Percentiles rank a stretch among this genome's conserved stretches.
These are phyloP conservation scores for Aureobasidium sp. DNA, from an alignment of 2,329 filamentous ascomycete species.

Conservation along the genomic window DNA sequence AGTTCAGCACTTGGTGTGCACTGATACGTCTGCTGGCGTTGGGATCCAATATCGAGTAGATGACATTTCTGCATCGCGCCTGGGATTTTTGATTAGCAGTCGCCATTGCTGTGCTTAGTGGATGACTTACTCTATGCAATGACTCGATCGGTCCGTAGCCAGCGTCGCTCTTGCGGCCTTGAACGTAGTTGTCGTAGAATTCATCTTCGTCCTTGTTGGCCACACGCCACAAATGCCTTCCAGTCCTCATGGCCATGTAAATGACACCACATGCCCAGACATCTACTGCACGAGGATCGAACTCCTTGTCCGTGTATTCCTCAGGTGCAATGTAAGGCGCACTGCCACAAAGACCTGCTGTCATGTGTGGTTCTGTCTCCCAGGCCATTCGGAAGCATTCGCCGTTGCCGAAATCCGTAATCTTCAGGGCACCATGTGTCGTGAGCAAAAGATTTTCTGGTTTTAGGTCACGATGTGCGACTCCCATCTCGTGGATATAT, in stretches of 20 bases:
- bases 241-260: conserved; percentile 99
- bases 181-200: conserved; percentile 89
- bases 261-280: conserved; percentile 98
- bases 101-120: neutral
- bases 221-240: conserved; percentile 88
- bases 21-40: conserved; percentile 89
- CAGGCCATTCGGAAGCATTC: conserved; percentile 99
- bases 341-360: conserved; percentile 89
- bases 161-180: conserved; percentile 86
- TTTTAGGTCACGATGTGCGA: conserved; percentile 92
- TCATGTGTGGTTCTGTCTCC: conserved; percentile 98
- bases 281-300: conserved; percentile 94
- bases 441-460: conserved; percentile 94
- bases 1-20: conserved; percentile 92
- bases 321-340: conserved; percentile 97
- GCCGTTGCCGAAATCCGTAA: conserved; percentile 97
- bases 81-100: conserved; percentile 31
- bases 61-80: conserved; percentile 96
- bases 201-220: conserved; percentile 96
- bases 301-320: conserved; percentile 91
- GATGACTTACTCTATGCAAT: conserved; percentile 70
- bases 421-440: conserved; percentile 86
- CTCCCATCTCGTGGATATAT: conserved; percentile 99
- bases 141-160: conserved; percentile 96
- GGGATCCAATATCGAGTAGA: conserved; percentile 95